These are phyloP conservation scores for Didymella segeticola DNA, from an alignment of 2,329 filamentous ascomycete genomes.

Conservation along the genomic window DNA sequence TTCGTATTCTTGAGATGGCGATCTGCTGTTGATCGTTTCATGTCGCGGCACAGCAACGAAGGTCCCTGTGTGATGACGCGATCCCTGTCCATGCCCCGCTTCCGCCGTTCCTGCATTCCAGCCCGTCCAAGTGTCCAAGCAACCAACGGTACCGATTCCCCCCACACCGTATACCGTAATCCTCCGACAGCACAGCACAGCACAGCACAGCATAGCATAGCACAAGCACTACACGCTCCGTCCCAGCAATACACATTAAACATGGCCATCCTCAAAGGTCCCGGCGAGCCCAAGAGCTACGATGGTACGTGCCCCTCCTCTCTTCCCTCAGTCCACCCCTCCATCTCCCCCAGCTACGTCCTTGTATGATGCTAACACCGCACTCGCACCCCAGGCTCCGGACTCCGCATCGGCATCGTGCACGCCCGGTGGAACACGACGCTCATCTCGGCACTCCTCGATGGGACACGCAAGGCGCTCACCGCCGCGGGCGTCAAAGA, in stretches of 20 bases:
- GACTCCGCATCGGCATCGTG: slow-evolving; percentile 89
- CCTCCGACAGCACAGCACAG: slow-evolving; percentile 11
- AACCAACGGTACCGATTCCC: slow-evolving; percentile 16
- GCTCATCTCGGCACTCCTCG: slow-evolving; percentile 85
- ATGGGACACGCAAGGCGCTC: slow-evolving; percentile 80
- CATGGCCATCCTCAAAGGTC: slow-evolving; percentile 68
- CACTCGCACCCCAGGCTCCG: slow-evolving; percentile 56
- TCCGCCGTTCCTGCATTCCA: slow-evolving; percentile 39
- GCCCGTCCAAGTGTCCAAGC: slow-evolving; percentile 18
- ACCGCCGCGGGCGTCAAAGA: slow-evolving; percentile 80
- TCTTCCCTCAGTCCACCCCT: slow-evolving; percentile 1
- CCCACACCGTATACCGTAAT: slow-evolving; percentile 11
- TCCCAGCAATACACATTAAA: neutral
- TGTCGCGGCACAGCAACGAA: neutral
- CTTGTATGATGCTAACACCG: slow-evolving; percentile 7
- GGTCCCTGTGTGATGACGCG: slow-evolving; percentile 15
- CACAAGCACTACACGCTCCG: neutral
- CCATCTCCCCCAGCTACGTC: neutral
- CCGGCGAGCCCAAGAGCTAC: slow-evolving; percentile 63
- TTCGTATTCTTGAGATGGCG: slow-evolving; percentile 15
- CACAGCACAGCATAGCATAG: neutral
- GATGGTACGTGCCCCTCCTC: slow-evolving; percentile 56
- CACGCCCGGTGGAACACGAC: slow-evolving; percentile 94
- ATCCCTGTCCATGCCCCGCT: slow-evolving; percentile 9
- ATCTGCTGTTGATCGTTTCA: slow-evolving; percentile 15